A percentile compares a stretch with the other conserved stretches of the same genome.
These are phyloP conservation scores for Grifola frondosa DNA, from an alignment of 1,284 basidiomycete species.

Conservation along the genomic window DNA sequence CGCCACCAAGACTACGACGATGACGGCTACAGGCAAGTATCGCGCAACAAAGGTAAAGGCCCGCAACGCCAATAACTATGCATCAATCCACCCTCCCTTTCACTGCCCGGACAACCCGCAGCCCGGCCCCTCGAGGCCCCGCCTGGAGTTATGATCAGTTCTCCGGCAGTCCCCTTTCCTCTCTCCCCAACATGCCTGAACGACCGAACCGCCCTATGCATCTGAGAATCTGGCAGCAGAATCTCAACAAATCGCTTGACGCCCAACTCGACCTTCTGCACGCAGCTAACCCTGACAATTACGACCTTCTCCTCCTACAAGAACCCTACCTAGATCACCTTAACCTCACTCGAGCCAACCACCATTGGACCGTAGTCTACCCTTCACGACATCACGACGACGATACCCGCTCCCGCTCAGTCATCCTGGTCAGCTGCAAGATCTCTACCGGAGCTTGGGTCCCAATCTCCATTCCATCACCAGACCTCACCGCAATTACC, in stretches of 20 bases:
- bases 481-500: slow-evolving; percentile 31
- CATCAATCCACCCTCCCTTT: too few relatives aligned
- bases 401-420: slow-evolving; percentile 16
- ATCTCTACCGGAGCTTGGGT: slow-evolving; percentile 29
- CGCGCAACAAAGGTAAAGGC: too few relatives aligned
- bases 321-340: slow-evolving; percentile 34
- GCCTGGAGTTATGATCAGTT: too few relatives aligned
- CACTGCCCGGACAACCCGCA: too few relatives aligned
- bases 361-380: slow-evolving; percentile 29
- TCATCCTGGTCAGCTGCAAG: slow-evolving; percentile 29
- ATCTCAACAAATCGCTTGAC: slow-evolving; percentile 28
- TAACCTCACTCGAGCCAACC: slow-evolving; percentile 13
- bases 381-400: slow-evolving; percentile 21
- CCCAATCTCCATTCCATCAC: slow-evolving; percentile 18
- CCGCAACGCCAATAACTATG: too few relatives aligned
- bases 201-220: too few relatives aligned
- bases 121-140: too few relatives aligned
- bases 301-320: slow-evolving; percentile 32
- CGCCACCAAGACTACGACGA: too few relatives aligned
- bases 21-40: too few relatives aligned
- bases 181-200: too few relatives aligned
- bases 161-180: too few relatives aligned
- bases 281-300: slow-evolving; percentile 15
- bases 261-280: slow-evolving; percentile 26
- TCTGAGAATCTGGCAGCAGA: slow-evolving; percentile 30